Evolutionary conservation across 805 yeast genomes (phyloP), one percentile per base, ranked within the genome.

Genomic region (Ogataea parapolymorpha): DNA sequence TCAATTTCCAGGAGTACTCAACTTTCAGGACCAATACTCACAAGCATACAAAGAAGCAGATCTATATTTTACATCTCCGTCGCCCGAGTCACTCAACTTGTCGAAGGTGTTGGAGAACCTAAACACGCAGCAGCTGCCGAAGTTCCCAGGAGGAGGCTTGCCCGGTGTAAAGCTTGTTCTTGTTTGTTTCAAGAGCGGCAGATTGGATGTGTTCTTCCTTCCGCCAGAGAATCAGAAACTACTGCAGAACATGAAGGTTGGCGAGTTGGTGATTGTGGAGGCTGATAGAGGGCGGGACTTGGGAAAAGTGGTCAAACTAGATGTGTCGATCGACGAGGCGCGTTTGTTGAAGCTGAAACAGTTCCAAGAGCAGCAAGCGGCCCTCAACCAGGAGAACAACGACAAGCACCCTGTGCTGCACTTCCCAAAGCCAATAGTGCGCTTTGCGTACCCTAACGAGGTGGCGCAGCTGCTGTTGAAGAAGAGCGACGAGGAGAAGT

Each of bases 271-370:
- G 12, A 77, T 85, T 54, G 95, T 85, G 13, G 91, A 85, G 55
- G 95, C 93, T 1, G 95, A 85, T 55, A 68, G 95, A 25, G 95
- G 95, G 26, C 65, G 78, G 26, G 95, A 85, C 61, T 69, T 85
- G 45, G 95, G 95, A 26, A 74, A 74, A 54, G 74, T 85, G 32
- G 74, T 75, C 26, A 71, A 73, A 44, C 63, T 79, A 52, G 72
- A 77, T 51, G 73, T 85, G 20, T 65, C 80, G 4, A 63, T 74
- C 26, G 85, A 79, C 50, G 85, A 80, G 53, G 90, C 91, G 0
- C 70, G 87, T 33, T 62, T 78, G 45, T 63, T 85, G 60, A 82
- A 82, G 58, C 67, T 77, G 54, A 67, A 74, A 49, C 89, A 82
- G 57, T 77, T 75, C 54, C 79, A 79, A 53, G 89, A 84, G 58